phyloP scores from a whole-genome alignment of 495 filamentous ascomycete genomes.

The Penicillium flavigenum region DNA sequence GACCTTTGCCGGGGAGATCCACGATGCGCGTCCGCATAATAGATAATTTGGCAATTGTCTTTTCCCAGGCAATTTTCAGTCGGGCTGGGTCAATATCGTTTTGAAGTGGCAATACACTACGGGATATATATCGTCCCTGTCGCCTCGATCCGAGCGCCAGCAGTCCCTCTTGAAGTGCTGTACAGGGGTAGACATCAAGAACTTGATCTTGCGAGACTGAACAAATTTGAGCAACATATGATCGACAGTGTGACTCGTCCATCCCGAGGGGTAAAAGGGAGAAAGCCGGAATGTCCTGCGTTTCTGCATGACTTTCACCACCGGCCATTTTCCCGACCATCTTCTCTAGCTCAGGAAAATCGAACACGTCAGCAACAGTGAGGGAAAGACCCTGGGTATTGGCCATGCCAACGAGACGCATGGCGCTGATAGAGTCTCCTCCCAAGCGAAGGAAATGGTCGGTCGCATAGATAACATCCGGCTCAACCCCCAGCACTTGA shows the following conservation, averaged over 20 bases:
- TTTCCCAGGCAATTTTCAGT: background rate
- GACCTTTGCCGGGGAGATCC: background rate
- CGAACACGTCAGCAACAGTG: background rate
- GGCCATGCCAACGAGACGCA: background rate
- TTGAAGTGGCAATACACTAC: background rate
- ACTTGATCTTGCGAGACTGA: background rate
- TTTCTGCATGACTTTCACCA: background rate
- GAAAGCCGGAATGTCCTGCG: background rate
- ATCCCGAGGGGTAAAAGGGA: background rate
- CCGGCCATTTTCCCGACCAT: background rate
- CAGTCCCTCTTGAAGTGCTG: background rate
- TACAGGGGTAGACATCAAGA: background rate
- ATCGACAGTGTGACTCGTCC: background rate
- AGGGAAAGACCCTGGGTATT: background rate
- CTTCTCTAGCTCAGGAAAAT: background rate
- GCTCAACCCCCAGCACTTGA: background rate
- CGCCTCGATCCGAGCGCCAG: background rate
- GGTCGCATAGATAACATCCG: background rate
- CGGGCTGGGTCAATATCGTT: too few species aligned
- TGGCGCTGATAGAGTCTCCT: background rate
- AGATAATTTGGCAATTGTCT: background rate
- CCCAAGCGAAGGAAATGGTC: background rate
- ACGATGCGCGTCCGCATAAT: slow-evolving; percentile 1
- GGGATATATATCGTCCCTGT: background rate
- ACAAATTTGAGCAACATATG: background rate